These are phyloP conservation scores for Septoria linicola DNA, from an alignment of 2,329 filamentous ascomycete genomes.

Conservation along the genomic window DNA sequence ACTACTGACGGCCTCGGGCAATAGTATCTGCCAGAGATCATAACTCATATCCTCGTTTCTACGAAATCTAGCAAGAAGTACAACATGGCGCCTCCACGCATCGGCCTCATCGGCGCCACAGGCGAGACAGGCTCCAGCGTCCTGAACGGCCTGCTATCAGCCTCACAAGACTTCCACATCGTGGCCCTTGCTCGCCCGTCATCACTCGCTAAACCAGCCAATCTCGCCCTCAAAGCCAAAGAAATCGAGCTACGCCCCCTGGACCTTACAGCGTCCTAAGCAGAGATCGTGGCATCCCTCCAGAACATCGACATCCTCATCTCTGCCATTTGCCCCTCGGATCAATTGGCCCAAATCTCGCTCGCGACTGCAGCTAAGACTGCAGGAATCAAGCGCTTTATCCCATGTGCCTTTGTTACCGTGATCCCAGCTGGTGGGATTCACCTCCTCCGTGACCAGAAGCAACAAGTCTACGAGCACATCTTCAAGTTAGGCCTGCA, in stretches of 20 bases:
- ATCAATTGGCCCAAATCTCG: conserved; percentile 28
- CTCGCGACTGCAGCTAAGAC: conserved; percentile 34
- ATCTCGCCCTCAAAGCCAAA: conserved; percentile 41
- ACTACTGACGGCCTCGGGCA: no score
- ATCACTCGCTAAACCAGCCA: conserved; percentile 47
- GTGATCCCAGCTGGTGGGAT: conserved; percentile 48
- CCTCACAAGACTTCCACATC: conserved; percentile 38
- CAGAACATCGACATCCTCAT: conserved; percentile 40
- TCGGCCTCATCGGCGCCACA: conserved; percentile 41
- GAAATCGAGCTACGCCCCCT: conserved; percentile 47
- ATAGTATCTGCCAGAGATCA: no score
- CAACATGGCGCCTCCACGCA: conserved; percentile 16
- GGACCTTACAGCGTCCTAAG: conserved; percentile 44
- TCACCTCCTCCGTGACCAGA: conserved; percentile 42
- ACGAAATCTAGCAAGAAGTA: no score
- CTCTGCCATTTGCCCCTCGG: conserved; percentile 26
- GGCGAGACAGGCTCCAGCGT: conserved; percentile 46
- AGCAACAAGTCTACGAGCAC: conserved; percentile 53
- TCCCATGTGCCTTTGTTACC: conserved; percentile 38
- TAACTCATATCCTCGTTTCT: no score
- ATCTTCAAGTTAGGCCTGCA: conserved; percentile 51
- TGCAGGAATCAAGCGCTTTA: conserved; percentile 37
- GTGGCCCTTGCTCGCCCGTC: conserved; percentile 49
- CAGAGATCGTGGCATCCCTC: conserved; percentile 34
- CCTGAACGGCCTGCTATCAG: conserved; percentile 40